These are phyloP conservation scores for Xylaria flabelliformis DNA, from an alignment of 495 filamentous ascomycete species.

Conservation along the genomic window DNA sequence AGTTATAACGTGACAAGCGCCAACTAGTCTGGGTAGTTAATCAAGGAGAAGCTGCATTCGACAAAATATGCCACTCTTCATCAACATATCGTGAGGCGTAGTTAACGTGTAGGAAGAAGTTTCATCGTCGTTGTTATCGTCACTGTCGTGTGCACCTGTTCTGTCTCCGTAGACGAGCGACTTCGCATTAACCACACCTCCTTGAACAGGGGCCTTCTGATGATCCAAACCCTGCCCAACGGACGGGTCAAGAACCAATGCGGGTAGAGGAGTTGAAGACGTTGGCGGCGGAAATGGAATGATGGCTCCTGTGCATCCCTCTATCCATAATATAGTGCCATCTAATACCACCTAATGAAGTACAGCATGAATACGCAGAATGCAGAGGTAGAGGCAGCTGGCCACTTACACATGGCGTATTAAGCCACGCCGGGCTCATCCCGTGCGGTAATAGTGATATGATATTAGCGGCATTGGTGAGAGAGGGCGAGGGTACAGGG, in stretches of 20 bases:
- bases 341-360: constrained; percentile 9
- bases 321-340: constrained; percentile 11
- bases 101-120: constrained; percentile 9
- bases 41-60: constrained; percentile 10
- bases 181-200: neutral
- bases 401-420: constrained; percentile 13
- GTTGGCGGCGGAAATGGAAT: neutral
- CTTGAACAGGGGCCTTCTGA: neutral
- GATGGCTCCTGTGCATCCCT: constrained; percentile 6
- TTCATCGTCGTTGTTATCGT: neutral
- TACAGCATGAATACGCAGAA: constrained; percentile 12
- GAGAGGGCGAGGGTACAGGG: constrained; percentile 7
- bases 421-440: constrained; percentile 2
- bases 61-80: neutral
- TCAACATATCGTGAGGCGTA: neutral
- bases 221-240: constrained; percentile 7
- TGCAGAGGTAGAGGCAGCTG: constrained; percentile 1
- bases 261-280: neutral
- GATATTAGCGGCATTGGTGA: constrained; percentile 21
- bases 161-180: neutral
- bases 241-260: neutral
- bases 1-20: constrained; percentile 17
- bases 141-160: constrained; percentile 7
- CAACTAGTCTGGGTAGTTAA: neutral
- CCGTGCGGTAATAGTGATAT: constrained; percentile 17